These are phyloP conservation scores for Coffea eugenioides DNA, from an alignment of 257 asterid genomes.

Conservation along the genomic window DNA sequence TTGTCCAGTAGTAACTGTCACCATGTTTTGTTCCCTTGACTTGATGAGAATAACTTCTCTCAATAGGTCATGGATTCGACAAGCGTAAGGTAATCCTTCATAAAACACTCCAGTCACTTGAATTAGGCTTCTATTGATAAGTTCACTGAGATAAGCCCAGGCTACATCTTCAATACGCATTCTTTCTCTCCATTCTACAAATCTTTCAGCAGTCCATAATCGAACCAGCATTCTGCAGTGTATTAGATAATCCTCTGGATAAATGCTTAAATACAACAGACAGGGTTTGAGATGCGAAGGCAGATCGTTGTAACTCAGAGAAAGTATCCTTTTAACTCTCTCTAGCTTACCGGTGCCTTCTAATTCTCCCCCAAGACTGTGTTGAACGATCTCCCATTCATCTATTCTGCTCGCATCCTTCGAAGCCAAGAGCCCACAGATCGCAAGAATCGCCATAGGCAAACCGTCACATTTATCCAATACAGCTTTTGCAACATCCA, in stretches of 20 bases:
- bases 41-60: conserved; percentile 11
- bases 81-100: neutral
- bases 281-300: conserved; percentile 24
- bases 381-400: conserved; percentile 21
- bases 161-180: conserved; percentile 17
- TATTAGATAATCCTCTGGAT: conserved; percentile 10
- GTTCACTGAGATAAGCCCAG: conserved; percentile 21
- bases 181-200: conserved; percentile 10
- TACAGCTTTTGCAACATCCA: conserved; percentile 7
- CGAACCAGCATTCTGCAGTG: neutral
- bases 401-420: conserved; percentile 10
- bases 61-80: conserved; percentile 17
- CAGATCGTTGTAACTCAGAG: conserved; percentile 25
- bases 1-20: neutral
- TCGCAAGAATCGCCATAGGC: conserved; percentile 24
- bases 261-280: conserved; percentile 25
- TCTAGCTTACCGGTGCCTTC: conserved; percentile 12
- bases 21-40: conserved; percentile 10
- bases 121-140: conserved; percentile 24
- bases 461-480: conserved; percentile 24
- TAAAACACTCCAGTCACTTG: neutral
- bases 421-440: conserved; percentile 25
- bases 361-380: conserved; percentile 14
- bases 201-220: conserved; percentile 19
- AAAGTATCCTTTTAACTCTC: conserved; percentile 10